A percentile compares a stretch with the other conserved stretches of the same genome.
phyloP scores from a whole-genome alignment of 176 grass and related monocot genomes.

The Oryza rufipogon region DNA sequence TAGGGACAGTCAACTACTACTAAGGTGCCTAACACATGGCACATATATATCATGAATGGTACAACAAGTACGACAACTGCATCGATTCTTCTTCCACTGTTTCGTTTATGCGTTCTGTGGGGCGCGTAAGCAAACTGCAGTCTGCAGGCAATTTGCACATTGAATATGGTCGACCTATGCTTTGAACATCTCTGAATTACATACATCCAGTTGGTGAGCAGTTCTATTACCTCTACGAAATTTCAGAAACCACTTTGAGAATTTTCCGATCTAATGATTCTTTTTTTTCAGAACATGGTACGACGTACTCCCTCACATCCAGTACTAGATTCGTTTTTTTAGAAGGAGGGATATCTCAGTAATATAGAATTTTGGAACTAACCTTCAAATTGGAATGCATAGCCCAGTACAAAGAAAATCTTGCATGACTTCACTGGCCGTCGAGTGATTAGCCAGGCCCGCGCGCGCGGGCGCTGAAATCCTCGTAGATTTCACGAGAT shows the following conservation, averaged over 20 bases:
- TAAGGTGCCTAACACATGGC: not conserved
- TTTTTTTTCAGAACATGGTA: too few relatives aligned
- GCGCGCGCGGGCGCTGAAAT: slow-evolving; percentile 28
- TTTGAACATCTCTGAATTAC: not conserved
- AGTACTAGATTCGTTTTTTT: too few relatives aligned
- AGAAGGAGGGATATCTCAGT: too few relatives aligned
- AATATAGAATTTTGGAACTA: not conserved
- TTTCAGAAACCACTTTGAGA: too few relatives aligned
- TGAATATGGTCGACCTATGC: not conserved
- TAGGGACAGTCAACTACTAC: not conserved
- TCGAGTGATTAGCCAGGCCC: not conserved
- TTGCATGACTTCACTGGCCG: not conserved
- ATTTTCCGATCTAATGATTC: too few relatives aligned
- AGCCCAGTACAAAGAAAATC: too few relatives aligned
- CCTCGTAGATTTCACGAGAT: slow-evolving; percentile 32
- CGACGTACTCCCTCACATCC: too few relatives aligned
- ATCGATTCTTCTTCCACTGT: not conserved
- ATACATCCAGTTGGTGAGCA: not conserved
- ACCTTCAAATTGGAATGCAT: too few relatives aligned
- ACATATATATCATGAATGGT: not conserved
- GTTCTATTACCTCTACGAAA: too few relatives aligned
- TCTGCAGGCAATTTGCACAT: not conserved
- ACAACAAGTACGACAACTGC: not conserved
- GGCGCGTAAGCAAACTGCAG: not conserved
- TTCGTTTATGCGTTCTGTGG: not conserved